Evolutionary conservation across 306 rosid genomes (phyloP).

Genomic region (cucumber (Cucumis sativus)): DNA sequence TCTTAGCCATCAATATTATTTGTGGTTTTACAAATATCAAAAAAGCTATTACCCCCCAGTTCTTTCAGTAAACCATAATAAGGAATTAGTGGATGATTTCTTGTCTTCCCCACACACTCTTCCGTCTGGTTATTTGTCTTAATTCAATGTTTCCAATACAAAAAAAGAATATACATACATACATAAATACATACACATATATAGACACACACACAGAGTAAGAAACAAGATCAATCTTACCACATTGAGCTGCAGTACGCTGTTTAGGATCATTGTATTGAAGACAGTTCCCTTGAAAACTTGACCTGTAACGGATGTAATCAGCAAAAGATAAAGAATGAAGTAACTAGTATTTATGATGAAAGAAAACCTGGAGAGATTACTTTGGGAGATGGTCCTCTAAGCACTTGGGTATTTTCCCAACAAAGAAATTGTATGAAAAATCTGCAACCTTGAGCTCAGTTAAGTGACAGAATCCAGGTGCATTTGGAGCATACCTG

Average conservation of each 20-base stretch:
- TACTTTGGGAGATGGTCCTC: conserved; percentile 71
- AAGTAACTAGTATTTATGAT: conserved; percentile 9
- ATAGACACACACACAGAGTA: not conserved
- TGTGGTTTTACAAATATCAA: not conserved
- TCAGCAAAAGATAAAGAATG: conserved; percentile 13
- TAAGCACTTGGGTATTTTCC: conserved; percentile 74
- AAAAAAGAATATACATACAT: not conserved
- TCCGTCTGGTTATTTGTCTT: not conserved
- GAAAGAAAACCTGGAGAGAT: conserved; percentile 11
- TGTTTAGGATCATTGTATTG: conserved; percentile 43
- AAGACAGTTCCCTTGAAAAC: conserved; percentile 92
- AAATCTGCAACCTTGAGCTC: conserved; percentile 69
- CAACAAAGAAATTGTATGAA: conserved; percentile 81
- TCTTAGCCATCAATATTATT: not conserved
- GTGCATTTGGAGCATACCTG: conserved; percentile 55
- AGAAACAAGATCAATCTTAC: conserved; percentile 27
- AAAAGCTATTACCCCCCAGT: not conserved
- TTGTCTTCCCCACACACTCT: not conserved
- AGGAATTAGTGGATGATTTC: not conserved
- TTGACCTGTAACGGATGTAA: conserved; percentile 34
- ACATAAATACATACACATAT: too few species aligned
- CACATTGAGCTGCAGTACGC: conserved; percentile 56
- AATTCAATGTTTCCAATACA: not conserved
- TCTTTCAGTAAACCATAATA: not conserved
- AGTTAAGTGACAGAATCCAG: conserved; percentile 62